Evolutionary conservation across 495 filamentous ascomycete genomes (phyloP).

Genomic region (Copromyces sp.): DNA sequence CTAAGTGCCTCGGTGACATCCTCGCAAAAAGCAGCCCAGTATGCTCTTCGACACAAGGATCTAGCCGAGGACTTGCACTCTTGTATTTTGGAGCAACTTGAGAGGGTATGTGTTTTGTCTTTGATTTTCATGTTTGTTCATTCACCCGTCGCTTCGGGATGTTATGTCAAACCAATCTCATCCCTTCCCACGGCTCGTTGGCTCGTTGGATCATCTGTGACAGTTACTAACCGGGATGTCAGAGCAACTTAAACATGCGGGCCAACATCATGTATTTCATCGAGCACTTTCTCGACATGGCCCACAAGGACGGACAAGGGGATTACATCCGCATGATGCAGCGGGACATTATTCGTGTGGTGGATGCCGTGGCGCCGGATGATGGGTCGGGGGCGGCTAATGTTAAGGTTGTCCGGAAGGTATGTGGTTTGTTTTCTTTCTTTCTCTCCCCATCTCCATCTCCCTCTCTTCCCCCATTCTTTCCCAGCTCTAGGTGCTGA

Average conservation of each 20-base stretch:
- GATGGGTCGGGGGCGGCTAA: conserved; percentile 90
- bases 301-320: conserved; percentile 57
- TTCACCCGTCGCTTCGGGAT: not conserved
- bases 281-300: conserved; percentile 85
- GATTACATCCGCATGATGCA: conserved; percentile 90
- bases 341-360: conserved; percentile 76
- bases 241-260: conserved; percentile 91
- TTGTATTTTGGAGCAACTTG: conserved; percentile 92
- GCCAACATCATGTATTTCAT: conserved; percentile 99
- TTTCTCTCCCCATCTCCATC: not conserved
- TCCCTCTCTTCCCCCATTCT: not conserved
- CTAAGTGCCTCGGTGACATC: conserved; percentile 83
- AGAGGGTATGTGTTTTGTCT: conserved; percentile 45
- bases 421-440: conserved; percentile 18
- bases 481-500: not conserved
- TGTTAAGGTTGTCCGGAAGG: conserved; percentile 79
- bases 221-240: not conserved
- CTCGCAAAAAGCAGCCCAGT: conserved; percentile 85
- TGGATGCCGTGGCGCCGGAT: conserved; percentile 79
- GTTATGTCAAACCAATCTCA: not conserved
- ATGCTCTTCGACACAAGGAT: conserved; percentile 85
- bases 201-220: not conserved
- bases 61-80: conserved; percentile 94
- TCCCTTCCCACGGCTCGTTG: not conserved
- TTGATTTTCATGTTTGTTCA: not conserved